Evolutionary conservation across 164 flowering plant species (phyloP), one percentile per base, ranked within the genome.

Genomic region (Vitis rotundifolia): DNA sequence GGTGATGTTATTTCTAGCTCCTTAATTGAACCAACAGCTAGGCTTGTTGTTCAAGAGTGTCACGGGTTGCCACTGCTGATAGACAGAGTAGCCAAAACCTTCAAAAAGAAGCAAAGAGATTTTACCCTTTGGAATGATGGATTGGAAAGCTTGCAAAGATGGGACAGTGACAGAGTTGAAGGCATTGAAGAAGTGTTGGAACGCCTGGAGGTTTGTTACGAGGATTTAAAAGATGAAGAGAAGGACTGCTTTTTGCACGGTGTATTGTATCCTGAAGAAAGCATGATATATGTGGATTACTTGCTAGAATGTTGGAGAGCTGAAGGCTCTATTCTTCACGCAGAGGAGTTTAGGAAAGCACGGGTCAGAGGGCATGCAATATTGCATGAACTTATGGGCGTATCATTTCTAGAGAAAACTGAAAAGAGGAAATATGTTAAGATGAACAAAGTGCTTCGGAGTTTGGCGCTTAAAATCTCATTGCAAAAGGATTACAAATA

Each of bases 181-280:
- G 49, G 31, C 10, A 52, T 76, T 66, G 68, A 73, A 12, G 75
- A 74, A 44, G 48, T 78, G 44, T 60, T 57, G 22, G 48, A 57
- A 8, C 18, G 31, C 11, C 68, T 79, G 58, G 49, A 26, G 61
- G 58, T 65, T 50, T 63, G 71, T 29, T 79, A 16, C 50, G 79
- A 76, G 5, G 28, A 63, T 31, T 60, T 79, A 52, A 11, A 59
- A 29, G 55, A 68, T 29, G 63, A 5, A 3, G 37, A 11, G 4
- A 69, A 64, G 72, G 9, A 19, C 3, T 72, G 76, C 51, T 70
- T 79, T 50, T 49, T 75, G 1, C 73, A 75, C 49, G 60, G 77
- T 13, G 76, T 74, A n/a, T 29, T 76, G 44, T 76, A 56, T 67
- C 82, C 79, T 0, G 77, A 73, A 52, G 82, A 73, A 14, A 5